phyloP scores from a whole-genome alignment of 148 eudicot species.

The Spergularia marina region DNA sequence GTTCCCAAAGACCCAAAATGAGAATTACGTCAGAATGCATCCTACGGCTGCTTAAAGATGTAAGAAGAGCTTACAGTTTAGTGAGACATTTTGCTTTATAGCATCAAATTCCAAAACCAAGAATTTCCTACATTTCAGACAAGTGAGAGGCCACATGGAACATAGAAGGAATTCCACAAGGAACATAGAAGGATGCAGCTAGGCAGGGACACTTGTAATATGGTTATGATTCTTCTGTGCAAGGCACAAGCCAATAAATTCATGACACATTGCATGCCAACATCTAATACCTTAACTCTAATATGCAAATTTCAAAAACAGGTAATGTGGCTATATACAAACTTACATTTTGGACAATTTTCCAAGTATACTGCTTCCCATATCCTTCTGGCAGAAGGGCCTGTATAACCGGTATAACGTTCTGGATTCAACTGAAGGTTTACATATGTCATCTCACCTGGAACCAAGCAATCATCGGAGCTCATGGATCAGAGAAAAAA shows the following conservation, averaged over 20 bases:
- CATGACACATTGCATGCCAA: background rate
- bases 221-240: background rate
- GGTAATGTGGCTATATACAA: background rate
- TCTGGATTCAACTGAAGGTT: slow-evolving; percentile 89
- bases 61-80: too few relatives aligned
- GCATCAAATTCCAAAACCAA: too few relatives aligned
- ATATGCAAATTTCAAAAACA: too few relatives aligned
- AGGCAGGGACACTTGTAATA: too few relatives aligned
- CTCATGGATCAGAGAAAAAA: background rate
- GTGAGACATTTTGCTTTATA: too few relatives aligned
- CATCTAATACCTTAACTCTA: background rate
- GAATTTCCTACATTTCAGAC: too few relatives aligned
- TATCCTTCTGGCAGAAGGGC: slow-evolving; percentile 92
- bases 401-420: slow-evolving; percentile 83
- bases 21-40: too few relatives aligned
- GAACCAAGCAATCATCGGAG: slow-evolving; percentile 22
- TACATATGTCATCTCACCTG: slow-evolving; percentile 98
- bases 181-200: too few relatives aligned
- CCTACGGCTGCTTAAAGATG: too few relatives aligned
- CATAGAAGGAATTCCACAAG: too few relatives aligned
- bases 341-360: slow-evolving; percentile 91
- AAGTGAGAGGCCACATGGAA: too few relatives aligned
- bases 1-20: too few relatives aligned
- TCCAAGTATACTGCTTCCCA: slow-evolving; percentile 97
- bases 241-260: background rate